Base-by-base conservation (phyloP, 768 basidiomycete genomes). In the Amylocystis lapponica region DNA sequence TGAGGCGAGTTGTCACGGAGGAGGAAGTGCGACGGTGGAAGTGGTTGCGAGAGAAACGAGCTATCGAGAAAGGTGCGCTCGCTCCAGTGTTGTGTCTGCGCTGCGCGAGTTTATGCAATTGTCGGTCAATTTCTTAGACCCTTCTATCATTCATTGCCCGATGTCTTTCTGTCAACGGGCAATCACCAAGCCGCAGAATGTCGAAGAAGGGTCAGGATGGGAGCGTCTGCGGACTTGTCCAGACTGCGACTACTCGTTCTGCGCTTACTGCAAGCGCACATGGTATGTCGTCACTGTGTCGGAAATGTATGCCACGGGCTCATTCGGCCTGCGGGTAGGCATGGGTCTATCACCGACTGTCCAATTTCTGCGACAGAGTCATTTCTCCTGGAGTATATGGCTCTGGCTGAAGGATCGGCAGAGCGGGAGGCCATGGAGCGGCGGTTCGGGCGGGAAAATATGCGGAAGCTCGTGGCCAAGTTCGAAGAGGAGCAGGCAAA, bases 71-170 rank as follows among this genome's bases (percentile, higher is more conserved):
- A 65, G 88, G 87, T 82, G 49, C 27, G 66, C n/a, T n/a, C n/a
- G n/a, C n/a, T 3, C 40, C 37, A 20, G 26, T 30, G 11, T 9
- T 22, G 16, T 14, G 19, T 19, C 11, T 23, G 9, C 11, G 27
- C 31, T 25, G 10, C 20, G 8, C 30, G 5, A 31, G 29, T 42
- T 32, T 16, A 20, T 34, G 19, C 14, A 10, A n/a, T n/a, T n/a
- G n/a, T n/a, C n/a, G n/a, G n/a, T n/a, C n/a, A n/a, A n/a, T n/a
- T n/a, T n/a, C n/a, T 36, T 43, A 86, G 90, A 93, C 62, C 88
- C 88, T 19, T 72, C 82, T 5, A 81, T 85, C 44, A 72, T 88
- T 5, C 75, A 85, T 52, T 96, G 92, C 63, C 92, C 91, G 1
- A 73, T 88, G 63, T 63, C 73, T 27, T 74, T 78, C 36, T 96